A percentile compares a stretch with the other conserved stretches of the same genome.
Conservation (phyloP, 1,284 basidiomycete genomes). For the Papiliotrema terrestris region DNA sequence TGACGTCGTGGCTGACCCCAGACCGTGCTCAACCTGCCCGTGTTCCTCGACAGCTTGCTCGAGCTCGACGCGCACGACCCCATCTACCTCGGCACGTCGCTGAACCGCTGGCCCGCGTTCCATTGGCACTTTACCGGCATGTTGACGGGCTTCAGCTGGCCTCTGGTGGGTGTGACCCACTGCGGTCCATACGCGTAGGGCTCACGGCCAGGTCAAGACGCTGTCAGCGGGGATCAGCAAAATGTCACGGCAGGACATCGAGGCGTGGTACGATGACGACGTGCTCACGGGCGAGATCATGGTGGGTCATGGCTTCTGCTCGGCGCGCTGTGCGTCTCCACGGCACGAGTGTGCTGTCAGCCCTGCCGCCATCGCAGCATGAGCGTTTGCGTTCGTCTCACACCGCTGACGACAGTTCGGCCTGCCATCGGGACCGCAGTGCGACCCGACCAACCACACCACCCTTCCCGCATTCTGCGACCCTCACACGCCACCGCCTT, state of each 20-base stretch:
- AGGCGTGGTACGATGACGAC: slow-evolving; percentile 19
- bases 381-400: too few relatives aligned
- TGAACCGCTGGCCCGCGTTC: slow-evolving; percentile 14
- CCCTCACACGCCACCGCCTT: slow-evolving; percentile 12
- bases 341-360: too few relatives aligned
- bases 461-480: slow-evolving; percentile 12
- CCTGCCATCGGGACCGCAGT: slow-evolving; percentile 13
- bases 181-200: background rate
- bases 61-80: slow-evolving; percentile 12
- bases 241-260: slow-evolving; percentile 15
- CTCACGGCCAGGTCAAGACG: slow-evolving; percentile 16
- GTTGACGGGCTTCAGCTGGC: slow-evolving; percentile 24
- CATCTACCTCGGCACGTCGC: slow-evolving; percentile 23
- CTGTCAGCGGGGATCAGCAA: slow-evolving; percentile 18
- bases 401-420: background rate
- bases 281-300: slow-evolving; percentile 28
- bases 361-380: too few relatives aligned
- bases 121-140: slow-evolving; percentile 23
- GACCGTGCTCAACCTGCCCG: slow-evolving; percentile 24
- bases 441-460: slow-evolving; percentile 2
- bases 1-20: background rate
- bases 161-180: slow-evolving; percentile 11
- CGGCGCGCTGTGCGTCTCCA: too few relatives aligned
- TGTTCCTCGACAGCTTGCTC: slow-evolving; percentile 19
- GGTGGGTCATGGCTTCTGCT: slow-evolving; percentile 10